phyloP scores from a whole-genome alignment of 805 yeast genomes.

The Candida maesae region DNA sequence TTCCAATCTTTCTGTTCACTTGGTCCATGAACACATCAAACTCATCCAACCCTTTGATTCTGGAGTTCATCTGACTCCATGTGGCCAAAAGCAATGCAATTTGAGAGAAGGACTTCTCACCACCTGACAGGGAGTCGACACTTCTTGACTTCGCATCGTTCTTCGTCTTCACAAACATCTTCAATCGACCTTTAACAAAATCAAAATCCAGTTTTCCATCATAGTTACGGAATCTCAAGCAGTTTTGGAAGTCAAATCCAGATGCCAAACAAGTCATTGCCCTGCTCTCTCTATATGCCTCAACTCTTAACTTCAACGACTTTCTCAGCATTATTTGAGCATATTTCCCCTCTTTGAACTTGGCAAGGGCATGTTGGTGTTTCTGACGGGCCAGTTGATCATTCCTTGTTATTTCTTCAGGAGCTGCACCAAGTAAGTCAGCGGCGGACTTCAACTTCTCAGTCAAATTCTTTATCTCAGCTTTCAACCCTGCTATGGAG shows the following conservation, averaged over 20 bases:
- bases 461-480: constrained; percentile 8
- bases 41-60: constrained; percentile 88
- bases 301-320: constrained; percentile 40
- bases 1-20: constrained; percentile 76
- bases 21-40: constrained; percentile 98
- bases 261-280: constrained; percentile 44
- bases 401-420: neutral
- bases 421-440: constrained; percentile 1
- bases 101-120: constrained; percentile 94
- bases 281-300: constrained; percentile 38
- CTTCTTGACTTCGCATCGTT: constrained; percentile 56
- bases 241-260: constrained; percentile 51
- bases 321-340: constrained; percentile 27
- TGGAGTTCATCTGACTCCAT: constrained; percentile 89
- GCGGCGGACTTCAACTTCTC: constrained; percentile 1
- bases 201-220: constrained; percentile 69
- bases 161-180: constrained; percentile 59
- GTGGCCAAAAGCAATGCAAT: constrained; percentile 82
- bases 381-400: constrained; percentile 7
- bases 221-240: constrained; percentile 65
- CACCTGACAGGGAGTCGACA: constrained; percentile 88
- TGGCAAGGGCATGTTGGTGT: constrained; percentile 3
- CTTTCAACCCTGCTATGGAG: constrained; percentile 5
- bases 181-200: constrained; percentile 43
- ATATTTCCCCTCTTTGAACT: constrained; percentile 22